These are phyloP conservation scores for Colletotrichum coccodes DNA, from an alignment of 2,329 filamentous ascomycete genomes.

Conservation along the genomic window DNA sequence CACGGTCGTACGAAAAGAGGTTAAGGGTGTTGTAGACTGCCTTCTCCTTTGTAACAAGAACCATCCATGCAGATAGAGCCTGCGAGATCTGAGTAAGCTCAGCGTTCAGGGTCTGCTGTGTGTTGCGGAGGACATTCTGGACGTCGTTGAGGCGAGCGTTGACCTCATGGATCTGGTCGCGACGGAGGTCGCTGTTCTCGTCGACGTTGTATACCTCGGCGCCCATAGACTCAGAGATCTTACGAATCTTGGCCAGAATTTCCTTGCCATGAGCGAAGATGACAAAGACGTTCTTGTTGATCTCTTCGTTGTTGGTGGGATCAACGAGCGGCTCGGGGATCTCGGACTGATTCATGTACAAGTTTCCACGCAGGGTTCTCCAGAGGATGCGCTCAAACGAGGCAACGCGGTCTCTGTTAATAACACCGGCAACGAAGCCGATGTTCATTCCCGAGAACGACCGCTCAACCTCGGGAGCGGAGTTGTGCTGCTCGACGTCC, in stretches of 20 bases:
- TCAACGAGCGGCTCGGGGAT: slow-evolving; percentile 94
- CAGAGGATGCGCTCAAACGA: slow-evolving; percentile 98
- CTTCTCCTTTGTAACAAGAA: slow-evolving; percentile 98
- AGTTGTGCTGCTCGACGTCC: slow-evolving; percentile 86
- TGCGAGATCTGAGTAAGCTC: slow-evolving; percentile 95
- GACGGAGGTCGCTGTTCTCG: slow-evolving; percentile 93
- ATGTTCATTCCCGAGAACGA: slow-evolving; percentile 99
- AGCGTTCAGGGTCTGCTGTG: slow-evolving; percentile 90
- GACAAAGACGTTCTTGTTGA: slow-evolving; percentile 98
- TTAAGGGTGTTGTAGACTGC: slow-evolving; percentile 96
- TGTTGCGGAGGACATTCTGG: slow-evolving; percentile 92
- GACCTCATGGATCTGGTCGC: slow-evolving; percentile 97
- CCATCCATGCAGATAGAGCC: slow-evolving; percentile 95
- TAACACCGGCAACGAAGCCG: slow-evolving; percentile 96
- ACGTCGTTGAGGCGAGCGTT: slow-evolving; percentile 93
- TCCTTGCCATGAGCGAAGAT: slow-evolving; percentile 99
- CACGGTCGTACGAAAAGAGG: slow-evolving; percentile 95
- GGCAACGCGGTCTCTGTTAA: slow-evolving; percentile 89
- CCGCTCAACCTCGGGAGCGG: slow-evolving; percentile 76
- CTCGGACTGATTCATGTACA: slow-evolving; percentile 99
- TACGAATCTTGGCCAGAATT: slow-evolving; percentile 97
- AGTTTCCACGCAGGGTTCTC: slow-evolving; percentile 94
- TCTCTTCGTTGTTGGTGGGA: slow-evolving; percentile 88
- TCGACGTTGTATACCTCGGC: slow-evolving; percentile 97
- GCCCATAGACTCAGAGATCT: slow-evolving; percentile 97